Conservation (phyloP, 257 asterid species). For the Solanum bulbocastanum region DNA sequence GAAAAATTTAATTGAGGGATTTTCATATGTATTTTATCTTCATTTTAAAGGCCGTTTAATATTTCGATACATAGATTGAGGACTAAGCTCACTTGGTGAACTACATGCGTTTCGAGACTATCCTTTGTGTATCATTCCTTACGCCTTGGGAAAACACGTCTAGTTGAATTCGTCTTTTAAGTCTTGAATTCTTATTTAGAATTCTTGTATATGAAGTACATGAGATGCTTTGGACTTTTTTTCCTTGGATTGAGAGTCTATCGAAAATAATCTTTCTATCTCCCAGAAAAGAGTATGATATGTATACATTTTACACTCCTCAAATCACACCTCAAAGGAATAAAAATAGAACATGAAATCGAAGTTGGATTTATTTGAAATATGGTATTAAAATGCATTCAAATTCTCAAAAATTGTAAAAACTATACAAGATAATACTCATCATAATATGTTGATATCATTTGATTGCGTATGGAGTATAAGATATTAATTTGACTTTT, state of each 20-base stretch:
- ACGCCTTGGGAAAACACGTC: neutral
- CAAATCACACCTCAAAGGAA: neutral
- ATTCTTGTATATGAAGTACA: neutral
- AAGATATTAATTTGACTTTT: neutral
- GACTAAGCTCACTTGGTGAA: neutral
- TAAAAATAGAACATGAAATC: too few species aligned
- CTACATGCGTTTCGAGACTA: neutral
- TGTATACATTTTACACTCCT: neutral
- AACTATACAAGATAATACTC: neutral
- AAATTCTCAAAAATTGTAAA: neutral
- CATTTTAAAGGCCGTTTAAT: neutral
- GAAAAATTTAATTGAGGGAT: neutral
- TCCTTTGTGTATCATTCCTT: neutral
- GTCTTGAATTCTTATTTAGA: neutral
- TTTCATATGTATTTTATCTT: neutral
- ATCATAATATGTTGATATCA: neutral
- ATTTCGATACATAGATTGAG: neutral
- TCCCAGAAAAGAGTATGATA: accelerated
- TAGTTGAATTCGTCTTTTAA: too few species aligned
- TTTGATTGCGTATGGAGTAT: neutral
- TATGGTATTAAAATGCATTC: neutral
- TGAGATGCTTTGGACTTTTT: neutral
- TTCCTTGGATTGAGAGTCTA: neutral
- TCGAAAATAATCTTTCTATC: neutral
- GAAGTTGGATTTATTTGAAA: neutral